phyloP scores from a whole-genome alignment of 352 stramenopile species.

The Globisporangium echinulatum region DNA sequence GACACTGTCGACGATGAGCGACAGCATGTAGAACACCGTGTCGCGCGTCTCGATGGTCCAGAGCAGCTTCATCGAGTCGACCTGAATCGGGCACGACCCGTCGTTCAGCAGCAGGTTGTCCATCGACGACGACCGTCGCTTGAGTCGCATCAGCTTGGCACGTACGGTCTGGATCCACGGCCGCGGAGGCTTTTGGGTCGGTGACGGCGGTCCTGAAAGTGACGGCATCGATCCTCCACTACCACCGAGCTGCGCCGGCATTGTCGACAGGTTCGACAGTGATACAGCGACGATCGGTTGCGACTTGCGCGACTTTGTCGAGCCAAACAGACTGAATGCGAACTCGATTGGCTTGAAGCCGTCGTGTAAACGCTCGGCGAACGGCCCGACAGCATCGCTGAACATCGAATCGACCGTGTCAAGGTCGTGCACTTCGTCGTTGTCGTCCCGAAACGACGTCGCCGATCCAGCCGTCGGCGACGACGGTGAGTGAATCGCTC shows the following conservation, averaged over 20 bases:
- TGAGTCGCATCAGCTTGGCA: constrained; percentile 42
- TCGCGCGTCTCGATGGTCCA: constrained; percentile 79
- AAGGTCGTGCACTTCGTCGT: constrained; percentile 15
- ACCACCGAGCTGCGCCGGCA: too few species aligned
- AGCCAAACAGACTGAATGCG: constrained; percentile 24
- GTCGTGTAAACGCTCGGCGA: constrained; percentile 42
- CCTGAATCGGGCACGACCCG: constrained; percentile 68
- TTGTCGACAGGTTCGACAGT: constrained; percentile 1
- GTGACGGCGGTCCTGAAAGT: background rate
- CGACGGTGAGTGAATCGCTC: constrained; percentile 14
- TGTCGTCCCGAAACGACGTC: constrained; percentile 12
- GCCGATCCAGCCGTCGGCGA: background rate
- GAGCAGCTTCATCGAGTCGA: constrained; percentile 74
- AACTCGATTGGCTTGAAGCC: constrained; percentile 43
- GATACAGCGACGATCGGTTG: constrained; percentile 15
- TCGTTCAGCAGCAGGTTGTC: constrained; percentile 69
- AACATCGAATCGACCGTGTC: constrained; percentile 19
- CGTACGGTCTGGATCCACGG: constrained; percentile 53
- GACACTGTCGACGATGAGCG: constrained; percentile 44
- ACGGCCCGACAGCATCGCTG: constrained; percentile 12
- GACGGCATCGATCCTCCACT: too few species aligned
- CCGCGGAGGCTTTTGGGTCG: constrained; percentile 3
- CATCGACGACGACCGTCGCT: constrained; percentile 58
- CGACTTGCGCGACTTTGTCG: constrained; percentile 16
- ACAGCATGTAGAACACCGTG: constrained; percentile 62